Evolutionary conservation across 768 basidiomycete species (phyloP), one percentile per base, ranked within the genome.

Genomic region (Phylloporus arenicola): DNA sequence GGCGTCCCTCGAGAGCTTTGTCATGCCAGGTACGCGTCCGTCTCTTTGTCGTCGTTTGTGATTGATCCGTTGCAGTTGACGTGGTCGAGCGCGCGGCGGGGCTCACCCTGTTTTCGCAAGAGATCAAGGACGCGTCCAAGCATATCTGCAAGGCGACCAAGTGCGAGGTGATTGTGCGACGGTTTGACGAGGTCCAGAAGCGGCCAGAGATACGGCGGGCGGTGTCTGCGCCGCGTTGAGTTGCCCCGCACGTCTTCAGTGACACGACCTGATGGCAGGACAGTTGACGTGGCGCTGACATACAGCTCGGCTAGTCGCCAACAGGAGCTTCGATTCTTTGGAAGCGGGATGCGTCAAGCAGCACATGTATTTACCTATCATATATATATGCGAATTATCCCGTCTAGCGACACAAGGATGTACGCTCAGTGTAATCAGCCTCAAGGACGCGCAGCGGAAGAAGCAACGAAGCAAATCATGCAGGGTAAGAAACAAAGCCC

Each of bases 141-240:
- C 85, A 93, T 59, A 87, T 99, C 34, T 99, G 95, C 79, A 78
- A 84, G 64, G 81, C 84, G 7, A 84, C 89, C 13, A 86, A 88
- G 69, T 99, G 96, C 63, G 82, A 94, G 53, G 80, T 98, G 44
- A 74, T 91, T 42, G 82, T 98, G 7, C 79, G 92, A 35, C 77
- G 83, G 55, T 99, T 98, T 59, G 94, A 99, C 67, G 93, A 98
- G 57, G 83, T 83, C 11, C 84, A 83, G 60, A 93, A 90, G 65
- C 79, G 79, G 45, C 70, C 74, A 10, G 72, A 76, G 22, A 62
- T 68, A 57, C 75, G 76, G 38, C 80, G 79, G 52, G 70, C 79
- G 12, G 76, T 82, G 50, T 73, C 80, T 24, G 76, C 78, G 6
- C 72, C 75, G 16, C 49, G 49, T 39, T 50, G 33, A 49, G 41